Conservation (phyloP, 2,329 filamentous ascomycete species). For the Penicillium sp. region DNA sequence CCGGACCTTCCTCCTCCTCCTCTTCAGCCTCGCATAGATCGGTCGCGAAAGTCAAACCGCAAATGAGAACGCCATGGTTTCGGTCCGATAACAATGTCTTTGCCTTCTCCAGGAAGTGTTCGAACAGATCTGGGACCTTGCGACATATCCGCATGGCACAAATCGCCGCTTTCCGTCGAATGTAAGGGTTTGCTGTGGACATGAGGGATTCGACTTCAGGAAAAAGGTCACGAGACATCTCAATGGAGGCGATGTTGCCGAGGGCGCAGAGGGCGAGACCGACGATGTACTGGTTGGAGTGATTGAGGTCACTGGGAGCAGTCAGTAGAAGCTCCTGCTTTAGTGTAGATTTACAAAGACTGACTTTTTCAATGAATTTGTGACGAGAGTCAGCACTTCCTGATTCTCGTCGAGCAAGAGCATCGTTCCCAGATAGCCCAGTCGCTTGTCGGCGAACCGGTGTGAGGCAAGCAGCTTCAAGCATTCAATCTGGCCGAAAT, state of each 20-base stretch:
- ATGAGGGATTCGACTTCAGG: slow-evolving; percentile 89
- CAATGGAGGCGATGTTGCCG: slow-evolving; percentile 93
- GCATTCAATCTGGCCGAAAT: slow-evolving; percentile 99
- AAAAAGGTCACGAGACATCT: slow-evolving; percentile 97
- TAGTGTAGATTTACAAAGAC: background rate
- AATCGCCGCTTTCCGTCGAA: slow-evolving; percentile 91
- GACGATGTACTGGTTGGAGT: slow-evolving; percentile 97
- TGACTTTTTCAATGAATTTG: slow-evolving; percentile 95
- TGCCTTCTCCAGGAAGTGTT: slow-evolving; percentile 94
- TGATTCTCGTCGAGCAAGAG: slow-evolving; percentile 95
- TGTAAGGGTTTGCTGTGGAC: slow-evolving; percentile 95
- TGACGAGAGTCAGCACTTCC: slow-evolving; percentile 93
- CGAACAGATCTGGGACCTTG: slow-evolving; percentile 93
- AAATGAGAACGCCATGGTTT: slow-evolving; percentile 92
- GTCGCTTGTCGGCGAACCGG: slow-evolving; percentile 92
- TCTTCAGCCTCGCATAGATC: slow-evolving; percentile 95
- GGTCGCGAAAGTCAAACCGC: slow-evolving; percentile 81
- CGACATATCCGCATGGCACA: slow-evolving; percentile 98
- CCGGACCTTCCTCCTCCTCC: slow-evolving; percentile 78
- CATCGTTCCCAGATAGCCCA: slow-evolving; percentile 95
- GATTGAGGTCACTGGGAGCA: slow-evolving; percentile 71
- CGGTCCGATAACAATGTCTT: slow-evolving; percentile 81
- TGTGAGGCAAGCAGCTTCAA: slow-evolving; percentile 94
- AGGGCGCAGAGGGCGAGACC: slow-evolving; percentile 92
- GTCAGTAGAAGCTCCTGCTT: slow-evolving; percentile 31